Base-by-base conservation (phyloP, 2,329 filamentous ascomycete genomes). In the Penicillium crustosum region DNA sequence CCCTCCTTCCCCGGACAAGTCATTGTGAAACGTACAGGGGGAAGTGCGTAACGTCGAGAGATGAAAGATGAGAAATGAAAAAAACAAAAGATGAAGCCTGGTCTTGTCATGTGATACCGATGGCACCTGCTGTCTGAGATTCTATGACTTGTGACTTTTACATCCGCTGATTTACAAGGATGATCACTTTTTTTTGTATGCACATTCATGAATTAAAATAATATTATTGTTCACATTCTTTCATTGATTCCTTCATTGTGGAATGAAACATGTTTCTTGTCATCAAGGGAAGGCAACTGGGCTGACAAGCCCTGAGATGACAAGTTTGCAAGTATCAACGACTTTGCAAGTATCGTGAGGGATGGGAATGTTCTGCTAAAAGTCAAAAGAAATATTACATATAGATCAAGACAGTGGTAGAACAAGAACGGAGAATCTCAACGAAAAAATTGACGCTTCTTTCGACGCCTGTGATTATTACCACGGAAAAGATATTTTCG, bases 1-100 rank as follows among this genome's bases (percentile, higher is more conserved):
- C 60, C 57, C 51, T 61, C 49, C 36, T 53, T 44, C 12, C 49
- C 55, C 7, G 19, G 49, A 33, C 54, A 53, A 31, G 41, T 43
- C 55, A 57, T 57, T 7, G 55, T 57, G 29, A 19, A 29, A 57
- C 43, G 9, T n/a, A 10, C 25, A 29, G 10, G 13, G 3, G 8
- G 19, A 53, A 15, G 33, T 42, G 33, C 36, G 27, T 47, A 29
- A 57, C 42, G 21, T 23, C n/a, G 41, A 38, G 43, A 21, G 31
- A 33, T 33, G 23, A 19, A 41, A 33, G 23, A 23, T 23, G 23
- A 23, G 4, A 23, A 4, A 23, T 23, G 23, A 23, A 25, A 7
- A 9, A 25, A 39, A 15, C 17, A 17, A 9, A 31, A 17, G 19
- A 31, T 27, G 33, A 33, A 21, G 42, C 50, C n/a, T 38, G 13